Percentiles rank a stretch among this genome's conserved stretches.
Conservation (phyloP, 257 asterid genomes). For the Scutellaria minor region DNA sequence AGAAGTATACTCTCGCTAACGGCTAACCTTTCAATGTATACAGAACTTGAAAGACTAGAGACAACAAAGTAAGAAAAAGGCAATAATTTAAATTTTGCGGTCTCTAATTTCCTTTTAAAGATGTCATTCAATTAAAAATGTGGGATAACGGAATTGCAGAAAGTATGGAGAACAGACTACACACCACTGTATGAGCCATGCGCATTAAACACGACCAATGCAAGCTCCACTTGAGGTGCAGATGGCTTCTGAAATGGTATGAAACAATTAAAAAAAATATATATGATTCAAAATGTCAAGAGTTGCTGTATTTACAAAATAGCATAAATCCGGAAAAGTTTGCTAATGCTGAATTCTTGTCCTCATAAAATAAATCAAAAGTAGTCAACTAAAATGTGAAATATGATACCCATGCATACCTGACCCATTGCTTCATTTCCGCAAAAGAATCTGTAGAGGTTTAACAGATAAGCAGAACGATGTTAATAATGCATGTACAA, state of each 20-base stretch:
- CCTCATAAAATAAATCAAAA: constrained; percentile 5
- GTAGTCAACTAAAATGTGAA: constrained; percentile 9
- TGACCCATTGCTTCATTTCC: constrained; percentile 63
- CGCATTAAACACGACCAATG: constrained; percentile 69
- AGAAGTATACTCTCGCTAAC: not conserved
- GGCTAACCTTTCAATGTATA: constrained; percentile 4
- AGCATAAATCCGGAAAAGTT: constrained; percentile 20
- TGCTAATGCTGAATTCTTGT: constrained; percentile 2
- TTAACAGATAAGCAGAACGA: constrained; percentile 25
- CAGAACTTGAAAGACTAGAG: constrained; percentile 27
- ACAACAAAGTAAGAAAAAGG: constrained; percentile 9
- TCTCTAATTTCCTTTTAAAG: not conserved
- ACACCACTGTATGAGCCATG: constrained; percentile 73
- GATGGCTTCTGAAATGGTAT: constrained; percentile 61
- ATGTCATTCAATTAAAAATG: not conserved
- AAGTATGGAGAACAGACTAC: constrained; percentile 38
- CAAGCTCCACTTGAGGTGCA: constrained; percentile 51
- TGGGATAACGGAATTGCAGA: constrained; percentile 7
- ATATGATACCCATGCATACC: constrained; percentile 45
- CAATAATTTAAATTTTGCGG: not conserved
- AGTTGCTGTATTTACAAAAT: not conserved
- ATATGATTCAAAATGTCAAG: constrained; percentile 1
- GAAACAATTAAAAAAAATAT: not conserved
- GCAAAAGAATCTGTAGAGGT: constrained; percentile 59
- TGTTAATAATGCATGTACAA: constrained; percentile 26